phyloP scores from a whole-genome alignment of 805 yeast genomes.

The Yamadazyma scolyti region DNA sequence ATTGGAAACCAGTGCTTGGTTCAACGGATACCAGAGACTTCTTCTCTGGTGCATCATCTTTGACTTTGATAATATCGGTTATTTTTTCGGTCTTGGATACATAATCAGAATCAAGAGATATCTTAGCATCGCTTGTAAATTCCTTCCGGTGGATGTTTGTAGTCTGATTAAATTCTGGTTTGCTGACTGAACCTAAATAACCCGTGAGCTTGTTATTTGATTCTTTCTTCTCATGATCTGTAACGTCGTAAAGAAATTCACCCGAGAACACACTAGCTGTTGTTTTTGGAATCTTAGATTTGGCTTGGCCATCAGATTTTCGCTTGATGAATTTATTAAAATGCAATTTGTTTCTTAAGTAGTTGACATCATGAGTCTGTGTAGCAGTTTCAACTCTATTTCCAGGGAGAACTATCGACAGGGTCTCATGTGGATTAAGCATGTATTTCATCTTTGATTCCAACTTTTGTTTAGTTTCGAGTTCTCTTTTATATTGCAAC shows the following conservation, averaged over 20 bases:
- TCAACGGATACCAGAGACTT: conserved; percentile 11
- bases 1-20: conserved; percentile 38
- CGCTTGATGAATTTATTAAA: conserved; percentile 18
- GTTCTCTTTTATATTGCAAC: conserved; percentile 34
- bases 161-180: conserved; percentile 24
- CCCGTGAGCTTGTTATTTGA: conserved; percentile 21
- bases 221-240: conserved; percentile 9
- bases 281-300: conserved; percentile 15
- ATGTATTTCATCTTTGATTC: conserved; percentile 33
- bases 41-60: conserved; percentile 12
- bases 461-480: conserved; percentile 32
- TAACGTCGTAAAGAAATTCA: conserved; percentile 32
- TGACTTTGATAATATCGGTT: conserved; percentile 28
- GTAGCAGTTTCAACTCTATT: conserved; percentile 39
- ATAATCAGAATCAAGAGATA: conserved; percentile 25
- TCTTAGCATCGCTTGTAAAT: conserved; percentile 5
- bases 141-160: conserved; percentile 7
- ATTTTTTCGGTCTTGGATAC: conserved; percentile 19
- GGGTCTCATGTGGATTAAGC: conserved; percentile 39
- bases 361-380: conserved; percentile 34
- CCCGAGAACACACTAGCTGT: conserved; percentile 28
- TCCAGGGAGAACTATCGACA: conserved; percentile 11
- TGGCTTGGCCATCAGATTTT: conserved; percentile 7
- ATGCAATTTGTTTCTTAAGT: conserved; percentile 23
- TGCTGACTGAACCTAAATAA: conserved; percentile 29